Conservation (phyloP, 306 rosid species). For the Hylodesmum podocarpum region DNA sequence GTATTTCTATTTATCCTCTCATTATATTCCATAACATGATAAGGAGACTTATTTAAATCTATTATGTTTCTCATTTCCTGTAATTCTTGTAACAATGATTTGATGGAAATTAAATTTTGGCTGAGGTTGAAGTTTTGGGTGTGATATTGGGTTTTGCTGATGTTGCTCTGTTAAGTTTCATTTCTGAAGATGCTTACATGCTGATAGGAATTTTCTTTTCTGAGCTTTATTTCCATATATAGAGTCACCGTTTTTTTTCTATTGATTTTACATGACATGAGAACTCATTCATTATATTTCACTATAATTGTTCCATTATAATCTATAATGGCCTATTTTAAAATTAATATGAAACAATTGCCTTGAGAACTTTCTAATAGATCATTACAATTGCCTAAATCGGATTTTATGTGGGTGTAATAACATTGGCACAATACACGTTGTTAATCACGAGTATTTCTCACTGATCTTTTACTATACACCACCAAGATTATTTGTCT, state of each 20-base stretch:
- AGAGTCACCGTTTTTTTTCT: no score
- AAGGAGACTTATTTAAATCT: neutral
- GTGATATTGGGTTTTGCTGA: neutral
- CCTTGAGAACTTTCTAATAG: neutral
- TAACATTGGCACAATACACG: neutral
- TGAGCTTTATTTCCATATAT: no score
- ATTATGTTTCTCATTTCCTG: conserved; percentile 10
- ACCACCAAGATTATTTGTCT: neutral
- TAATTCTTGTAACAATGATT: neutral
- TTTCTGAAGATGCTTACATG: neutral
- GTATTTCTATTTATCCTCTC: neutral
- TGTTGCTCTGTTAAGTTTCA: neutral
- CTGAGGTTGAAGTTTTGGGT: neutral
- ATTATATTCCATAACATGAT: neutral
- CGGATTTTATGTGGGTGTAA: neutral
- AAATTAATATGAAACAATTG: no score
- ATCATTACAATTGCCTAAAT: no score
- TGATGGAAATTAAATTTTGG: neutral
- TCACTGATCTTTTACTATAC: neutral
- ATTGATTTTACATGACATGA: neutral
- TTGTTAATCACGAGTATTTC: neutral
- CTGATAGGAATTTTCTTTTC: no score
- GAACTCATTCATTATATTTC: neutral
- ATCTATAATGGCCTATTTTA: no score
- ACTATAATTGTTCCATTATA: no score